Evolutionary conservation across 2,329 filamentous ascomycete species (phyloP).

Genomic region (Fusarium redolens): DNA sequence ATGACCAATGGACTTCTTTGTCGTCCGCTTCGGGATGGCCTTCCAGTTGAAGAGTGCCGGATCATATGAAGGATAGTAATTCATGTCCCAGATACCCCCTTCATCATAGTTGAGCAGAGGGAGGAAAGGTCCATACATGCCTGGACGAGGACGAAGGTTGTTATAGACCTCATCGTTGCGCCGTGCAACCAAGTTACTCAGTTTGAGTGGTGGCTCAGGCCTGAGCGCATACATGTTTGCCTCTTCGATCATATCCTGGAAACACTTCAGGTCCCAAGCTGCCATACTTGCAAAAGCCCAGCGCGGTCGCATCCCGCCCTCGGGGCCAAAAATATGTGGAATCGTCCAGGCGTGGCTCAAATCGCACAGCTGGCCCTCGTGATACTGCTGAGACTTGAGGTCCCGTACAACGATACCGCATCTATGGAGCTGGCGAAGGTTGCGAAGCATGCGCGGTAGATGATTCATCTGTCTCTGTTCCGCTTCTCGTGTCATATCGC

Average conservation of each 20-base stretch:
- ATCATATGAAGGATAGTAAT: not conserved
- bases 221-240: not conserved
- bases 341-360: constrained; percentile 22
- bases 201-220: not conserved
- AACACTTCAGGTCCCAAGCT: constrained; percentile 18
- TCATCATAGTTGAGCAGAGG: not conserved
- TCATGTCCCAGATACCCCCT: not conserved
- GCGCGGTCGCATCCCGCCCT: not conserved
- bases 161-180: not conserved
- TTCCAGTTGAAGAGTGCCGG: constrained; percentile 17
- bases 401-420: constrained; percentile 22
- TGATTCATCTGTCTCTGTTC: not conserved
- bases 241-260: not conserved
- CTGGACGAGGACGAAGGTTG: not conserved
- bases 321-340: constrained; percentile 2
- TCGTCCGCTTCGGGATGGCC: not conserved
- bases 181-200: not conserved
- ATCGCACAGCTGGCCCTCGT: not conserved
- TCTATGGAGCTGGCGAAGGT: constrained; percentile 5
- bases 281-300: constrained; percentile 25
- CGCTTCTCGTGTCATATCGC: no score
- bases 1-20: not conserved
- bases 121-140: not conserved
- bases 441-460: constrained; percentile 6
- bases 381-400: constrained; percentile 7